A percentile compares a stretch with the other conserved stretches of the same genome.
These are phyloP conservation scores for Bromus sterilis DNA, from an alignment of 176 grass and related monocot species.

Conservation along the genomic window DNA sequence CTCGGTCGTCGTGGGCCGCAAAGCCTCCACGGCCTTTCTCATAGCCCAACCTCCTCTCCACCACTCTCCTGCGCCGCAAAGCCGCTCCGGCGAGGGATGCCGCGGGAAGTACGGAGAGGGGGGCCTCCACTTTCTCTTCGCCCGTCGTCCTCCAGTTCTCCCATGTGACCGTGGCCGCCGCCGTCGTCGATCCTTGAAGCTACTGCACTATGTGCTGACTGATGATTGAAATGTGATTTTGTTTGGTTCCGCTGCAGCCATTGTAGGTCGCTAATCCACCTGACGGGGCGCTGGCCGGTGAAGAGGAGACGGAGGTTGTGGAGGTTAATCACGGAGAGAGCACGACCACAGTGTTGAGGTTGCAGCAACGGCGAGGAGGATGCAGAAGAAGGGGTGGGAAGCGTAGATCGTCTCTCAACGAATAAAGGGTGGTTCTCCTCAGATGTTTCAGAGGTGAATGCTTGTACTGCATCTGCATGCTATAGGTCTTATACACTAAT, in stretches of 20 bases:
- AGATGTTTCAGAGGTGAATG: slow-evolving; percentile 39
- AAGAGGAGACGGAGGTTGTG: slow-evolving; percentile 2
- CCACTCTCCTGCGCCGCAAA: no score
- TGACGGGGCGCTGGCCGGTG: not conserved
- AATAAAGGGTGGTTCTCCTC: slow-evolving; percentile 39
- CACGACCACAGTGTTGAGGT: slow-evolving; percentile 40
- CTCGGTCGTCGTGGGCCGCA: no score
- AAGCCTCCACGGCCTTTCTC: no score
- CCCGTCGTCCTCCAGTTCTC: not conserved
- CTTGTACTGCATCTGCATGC: not conserved
- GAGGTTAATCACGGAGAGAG: slow-evolving; percentile 30
- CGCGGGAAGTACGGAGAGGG: not conserved
- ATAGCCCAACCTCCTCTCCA: no score
- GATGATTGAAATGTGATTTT: not conserved
- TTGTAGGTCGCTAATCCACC: not conserved
- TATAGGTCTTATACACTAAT: not conserved
- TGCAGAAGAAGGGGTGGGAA: slow-evolving; percentile 18
- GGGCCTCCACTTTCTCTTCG: not conserved
- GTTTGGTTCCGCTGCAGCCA: not conserved
- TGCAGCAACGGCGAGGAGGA: slow-evolving; percentile 25
- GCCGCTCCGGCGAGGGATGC: not conserved
- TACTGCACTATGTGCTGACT: not conserved
- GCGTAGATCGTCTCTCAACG: slow-evolving; percentile 6
- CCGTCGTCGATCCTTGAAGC: not conserved
- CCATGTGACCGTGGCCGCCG: not conserved